Evolutionary conservation across 352 stramenopile genomes (phyloP).

Genomic region (Blastocystis hominis): DNA sequence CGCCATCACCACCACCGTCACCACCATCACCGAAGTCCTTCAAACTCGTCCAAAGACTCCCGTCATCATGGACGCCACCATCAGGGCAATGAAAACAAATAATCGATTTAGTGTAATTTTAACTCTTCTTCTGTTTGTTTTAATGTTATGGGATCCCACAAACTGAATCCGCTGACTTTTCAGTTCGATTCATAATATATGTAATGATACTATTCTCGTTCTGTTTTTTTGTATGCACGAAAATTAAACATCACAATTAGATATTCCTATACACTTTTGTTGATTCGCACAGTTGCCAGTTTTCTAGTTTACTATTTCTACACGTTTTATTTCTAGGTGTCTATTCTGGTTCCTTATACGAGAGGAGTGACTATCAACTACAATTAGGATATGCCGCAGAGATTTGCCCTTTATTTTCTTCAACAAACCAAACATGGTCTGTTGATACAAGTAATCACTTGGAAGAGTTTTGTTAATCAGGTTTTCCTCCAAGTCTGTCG

Average conservation of each 20-base stretch:
- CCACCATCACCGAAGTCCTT: not conserved
- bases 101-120: conserved; percentile 19
- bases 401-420: not conserved
- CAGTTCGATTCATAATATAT: not conserved
- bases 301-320: not conserved
- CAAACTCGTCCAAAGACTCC: not conserved
- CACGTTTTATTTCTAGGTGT: not conserved
- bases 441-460: conserved; percentile 15
- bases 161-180: not conserved
- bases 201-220: not conserved
- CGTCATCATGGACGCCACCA: not conserved
- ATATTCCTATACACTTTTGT: not conserved
- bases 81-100: not conserved
- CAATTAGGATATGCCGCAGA: not conserved
- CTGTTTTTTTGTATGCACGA: not conserved
- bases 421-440: conserved; percentile 1
- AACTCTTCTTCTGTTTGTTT: not conserved
- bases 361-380: not conserved
- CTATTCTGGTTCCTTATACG: not conserved
- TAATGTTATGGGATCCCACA: not conserved
- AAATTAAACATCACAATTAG: not conserved
- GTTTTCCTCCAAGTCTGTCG: not conserved
- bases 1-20: not conserved
- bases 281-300: not conserved
- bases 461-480: not conserved